Evolutionary conservation across 2,329 filamentous ascomycete species (phyloP).

Genomic region (Sarocladiaceae sp.): DNA sequence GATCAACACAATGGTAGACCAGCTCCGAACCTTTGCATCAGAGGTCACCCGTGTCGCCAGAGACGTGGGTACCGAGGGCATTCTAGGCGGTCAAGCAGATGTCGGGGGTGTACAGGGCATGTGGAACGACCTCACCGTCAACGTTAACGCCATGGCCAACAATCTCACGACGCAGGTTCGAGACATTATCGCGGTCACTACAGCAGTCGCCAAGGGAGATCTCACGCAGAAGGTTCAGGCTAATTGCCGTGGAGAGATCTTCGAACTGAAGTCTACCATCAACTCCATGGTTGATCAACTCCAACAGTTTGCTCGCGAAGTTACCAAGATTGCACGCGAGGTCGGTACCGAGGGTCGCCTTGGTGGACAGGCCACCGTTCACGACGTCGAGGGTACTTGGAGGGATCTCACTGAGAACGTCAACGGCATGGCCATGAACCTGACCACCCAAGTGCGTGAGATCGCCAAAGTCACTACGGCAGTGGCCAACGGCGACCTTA

Average conservation of each 20-base stretch:
- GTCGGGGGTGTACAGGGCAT: conserved; percentile 81
- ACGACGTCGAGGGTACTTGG: conserved; percentile 96
- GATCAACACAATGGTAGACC: conserved; percentile 86
- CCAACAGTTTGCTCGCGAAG: conserved; percentile 92
- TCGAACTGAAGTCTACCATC: conserved; percentile 93
- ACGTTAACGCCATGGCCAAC: conserved; percentile 83
- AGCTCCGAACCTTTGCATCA: conserved; percentile 74
- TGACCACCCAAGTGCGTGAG: conserved; percentile 95
- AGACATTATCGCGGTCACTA: conserved; percentile 83
- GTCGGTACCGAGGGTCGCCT: conserved; percentile 94
- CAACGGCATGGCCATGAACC: conserved; percentile 97
- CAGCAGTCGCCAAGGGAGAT: conserved; percentile 73
- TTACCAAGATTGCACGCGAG: conserved; percentile 92
- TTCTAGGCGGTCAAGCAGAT: conserved; percentile 74
- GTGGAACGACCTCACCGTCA: conserved; percentile 83
- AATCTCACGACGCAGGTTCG: conserved; percentile 84
- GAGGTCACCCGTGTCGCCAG: conserved; percentile 78
- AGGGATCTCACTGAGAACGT: conserved; percentile 91
- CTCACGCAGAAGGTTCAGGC: conserved; percentile 95
- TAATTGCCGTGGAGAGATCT: conserved; percentile 85
- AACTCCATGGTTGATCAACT: conserved; percentile 99
- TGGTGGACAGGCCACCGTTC: conserved; percentile 90
- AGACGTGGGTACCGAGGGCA: conserved; percentile 80
- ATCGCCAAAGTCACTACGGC: conserved; percentile 96
- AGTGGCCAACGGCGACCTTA: conserved; percentile 88